Evolutionary conservation across 2,329 filamentous ascomycete genomes (phyloP), one percentile per base, ranked within the genome.

Genomic region (Fusarium sp.): DNA sequence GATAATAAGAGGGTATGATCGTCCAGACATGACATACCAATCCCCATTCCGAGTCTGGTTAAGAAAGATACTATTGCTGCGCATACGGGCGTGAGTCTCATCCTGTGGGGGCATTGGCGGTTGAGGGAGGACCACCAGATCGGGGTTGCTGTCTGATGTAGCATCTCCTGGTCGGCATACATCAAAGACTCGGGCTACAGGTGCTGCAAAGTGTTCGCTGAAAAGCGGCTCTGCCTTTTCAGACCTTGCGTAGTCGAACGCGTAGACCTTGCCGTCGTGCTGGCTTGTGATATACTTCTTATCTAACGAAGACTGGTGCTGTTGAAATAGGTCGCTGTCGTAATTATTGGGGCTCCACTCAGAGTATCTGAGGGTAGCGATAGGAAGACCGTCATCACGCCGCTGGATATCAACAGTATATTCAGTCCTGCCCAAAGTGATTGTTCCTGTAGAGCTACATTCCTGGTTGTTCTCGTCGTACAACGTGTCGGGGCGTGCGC

Each of bases 281-380:
- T 91, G 91, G 73, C 92, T 94, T 73, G 95, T 95, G 56, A 98
- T 92, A 82, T 98, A 98, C 69, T 92, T 93, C 74, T 93, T 91
- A 80, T 98, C 95, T 79, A 95, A 91, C 2, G 94, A 94, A 16
- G 86, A 83, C 19, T 88, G 88, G 78, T 98, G 96, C 78, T 98
- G 94, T 55, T 89, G 89, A 76, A 94, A 91, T 11, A 99, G 89
- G 79, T 99, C 96, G 71, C 89, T 89, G 81, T 99, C 95, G 68
- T 91, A 93, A 66, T 92, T 97, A 81, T 99, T 99, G 19, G 95
- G 93, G 1, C 91, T 91, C 96, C 96, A 99, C 80, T 99, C 96
- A 16, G 94, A 93, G 79, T 97, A 99, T 73, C 91, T 95, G 74
- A 99, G 89, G 0, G 94, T 97, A 77, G 94, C 97, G 70, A 99